Evolutionary conservation across 2,329 filamentous ascomycete species (phyloP).

Genomic region (Epichloe baconii): DNA sequence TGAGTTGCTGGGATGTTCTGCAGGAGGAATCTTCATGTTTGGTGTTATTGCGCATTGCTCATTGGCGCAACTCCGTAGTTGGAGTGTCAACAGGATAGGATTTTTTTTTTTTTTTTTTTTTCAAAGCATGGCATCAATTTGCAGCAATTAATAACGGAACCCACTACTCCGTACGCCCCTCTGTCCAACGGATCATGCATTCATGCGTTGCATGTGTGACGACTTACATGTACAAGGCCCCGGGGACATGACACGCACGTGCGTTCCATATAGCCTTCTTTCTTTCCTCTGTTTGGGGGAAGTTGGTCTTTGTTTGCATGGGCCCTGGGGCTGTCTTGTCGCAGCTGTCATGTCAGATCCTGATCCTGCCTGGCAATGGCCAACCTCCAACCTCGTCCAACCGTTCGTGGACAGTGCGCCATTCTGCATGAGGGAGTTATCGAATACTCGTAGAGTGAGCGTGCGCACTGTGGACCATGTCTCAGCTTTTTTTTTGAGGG

Average conservation of each 20-base stretch:
- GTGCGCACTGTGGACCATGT: background rate
- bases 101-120: background rate
- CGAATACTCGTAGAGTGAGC: no score
- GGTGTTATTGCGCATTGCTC: no score
- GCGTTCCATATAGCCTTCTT: background rate
- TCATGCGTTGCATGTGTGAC: conserved; percentile 1
- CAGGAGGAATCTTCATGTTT: no score
- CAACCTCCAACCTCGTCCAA: no score
- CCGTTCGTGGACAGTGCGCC: background rate
- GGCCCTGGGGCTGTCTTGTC: background rate
- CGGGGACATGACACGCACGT: conserved; percentile 2
- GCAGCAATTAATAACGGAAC: background rate
- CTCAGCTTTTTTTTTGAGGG: background rate
- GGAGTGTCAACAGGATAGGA: no score
- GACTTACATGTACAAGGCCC: background rate
- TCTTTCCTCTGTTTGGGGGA: background rate
- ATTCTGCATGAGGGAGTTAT: background rate
- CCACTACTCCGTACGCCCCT: background rate
- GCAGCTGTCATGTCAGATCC: no score
- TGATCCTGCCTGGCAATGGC: no score
- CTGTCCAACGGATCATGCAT: conserved; percentile 1
- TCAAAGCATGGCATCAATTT: background rate
- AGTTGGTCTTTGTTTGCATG: background rate
- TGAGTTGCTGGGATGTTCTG: background rate
- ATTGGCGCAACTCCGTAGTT: no score